Conservation (phyloP, 129 eudicot genomes). For the Calendula officinalis region DNA sequence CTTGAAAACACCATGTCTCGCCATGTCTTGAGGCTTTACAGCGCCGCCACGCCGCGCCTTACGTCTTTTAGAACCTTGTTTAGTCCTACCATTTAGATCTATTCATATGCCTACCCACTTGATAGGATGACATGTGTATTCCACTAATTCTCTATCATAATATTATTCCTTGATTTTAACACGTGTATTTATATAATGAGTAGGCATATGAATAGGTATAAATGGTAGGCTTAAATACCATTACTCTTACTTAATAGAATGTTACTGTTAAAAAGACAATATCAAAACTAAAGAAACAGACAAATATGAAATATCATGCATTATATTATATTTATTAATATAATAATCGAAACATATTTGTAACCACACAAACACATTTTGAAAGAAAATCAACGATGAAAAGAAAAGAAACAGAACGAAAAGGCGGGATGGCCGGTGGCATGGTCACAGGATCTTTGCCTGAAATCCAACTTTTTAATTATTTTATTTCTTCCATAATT, state of each 20-base stretch:
- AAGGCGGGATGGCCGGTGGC: constrained; percentile 41
- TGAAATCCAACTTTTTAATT: constrained; percentile 10
- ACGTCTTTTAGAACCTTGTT: too few species aligned
- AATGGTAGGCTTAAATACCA: too few species aligned
- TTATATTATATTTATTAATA: not conserved
- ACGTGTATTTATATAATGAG: too few species aligned
- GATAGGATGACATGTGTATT: too few species aligned
- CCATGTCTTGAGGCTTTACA: too few species aligned
- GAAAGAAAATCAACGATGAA: not conserved
- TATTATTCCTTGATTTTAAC: too few species aligned
- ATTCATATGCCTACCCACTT: too few species aligned
- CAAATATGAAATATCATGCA: not conserved
- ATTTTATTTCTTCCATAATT: not conserved
- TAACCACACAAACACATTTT: constrained; percentile 26
- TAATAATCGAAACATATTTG: not conserved
- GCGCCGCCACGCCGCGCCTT: too few species aligned
- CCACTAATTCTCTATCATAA: too few species aligned
- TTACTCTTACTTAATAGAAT: constrained; percentile 1
- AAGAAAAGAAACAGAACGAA: constrained; percentile 19
- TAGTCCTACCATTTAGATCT: too few species aligned
- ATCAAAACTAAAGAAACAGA: not conserved
- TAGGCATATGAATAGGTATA: too few species aligned
- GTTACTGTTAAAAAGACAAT: constrained; percentile 4
- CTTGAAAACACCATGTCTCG: too few species aligned
- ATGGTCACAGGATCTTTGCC: constrained; percentile 35